Base-by-base conservation (phyloP, 2,329 filamentous ascomycete species). In the Fusarium mexicanum region DNA sequence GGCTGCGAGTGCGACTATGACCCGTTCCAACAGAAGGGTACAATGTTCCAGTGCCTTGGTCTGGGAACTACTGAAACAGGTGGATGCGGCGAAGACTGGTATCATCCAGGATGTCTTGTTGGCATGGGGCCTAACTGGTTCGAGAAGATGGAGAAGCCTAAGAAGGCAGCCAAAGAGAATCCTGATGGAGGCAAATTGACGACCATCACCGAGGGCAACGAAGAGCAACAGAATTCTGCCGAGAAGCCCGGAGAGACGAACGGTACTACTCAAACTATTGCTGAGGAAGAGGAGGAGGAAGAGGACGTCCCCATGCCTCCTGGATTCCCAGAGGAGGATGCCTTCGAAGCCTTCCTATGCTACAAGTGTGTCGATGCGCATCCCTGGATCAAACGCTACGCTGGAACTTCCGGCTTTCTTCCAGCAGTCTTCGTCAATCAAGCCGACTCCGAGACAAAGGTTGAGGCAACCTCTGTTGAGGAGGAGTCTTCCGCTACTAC, bases 61-160 rank as follows among this genome's bases (percentile, higher is more conserved):
- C 85, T 98, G 2, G 95, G 94, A 2, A 92, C 91, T 1, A 87
- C 89, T 18, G 93, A 96, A 75, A 91, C 92, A 3, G 95, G 95
- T 22, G 96, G 95, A 9, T 98, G 96, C 83, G 96, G 96, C 18
- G 96, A 98, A 84, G 96, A 98, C 80, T 98, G 96, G 96, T 98
- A 94, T 88, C 96, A 98, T 84, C 94, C 96, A 1, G 95, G 96
- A 71, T 98, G 96, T 80, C 85, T 98, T 13, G 90, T 98, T 55
- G 95, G 95, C 11, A 84, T 97, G 76, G 91, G 92, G 2, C 89
- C 94, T 17, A 88, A 91, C 67, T 95, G 93, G 91, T 91, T 87
- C 73, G 91, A 92, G 79, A 87, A 84, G 78, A 85, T 83, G 82
- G 80, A 81, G 73, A 81, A 76, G 65, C 61, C 78, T n/a, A 83